A percentile compares a stretch with the other conserved stretches of the same genome.
Conservation (phyloP, 1,284 basidiomycete genomes). For the Leucoagaricus sp. region DNA sequence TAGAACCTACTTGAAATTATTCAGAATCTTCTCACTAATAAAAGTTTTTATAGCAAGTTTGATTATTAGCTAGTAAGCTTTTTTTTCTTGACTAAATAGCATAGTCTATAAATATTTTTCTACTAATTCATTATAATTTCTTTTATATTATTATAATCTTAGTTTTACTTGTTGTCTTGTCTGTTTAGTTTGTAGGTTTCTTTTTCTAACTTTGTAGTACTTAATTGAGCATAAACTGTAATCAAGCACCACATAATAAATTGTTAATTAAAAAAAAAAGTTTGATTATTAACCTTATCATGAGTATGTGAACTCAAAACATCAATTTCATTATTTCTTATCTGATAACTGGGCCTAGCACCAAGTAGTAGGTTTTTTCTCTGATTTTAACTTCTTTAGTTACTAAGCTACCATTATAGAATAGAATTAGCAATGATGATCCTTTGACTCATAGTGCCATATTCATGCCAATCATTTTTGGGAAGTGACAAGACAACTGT, state of each 20-base stretch:
- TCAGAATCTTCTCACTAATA: too few species aligned
- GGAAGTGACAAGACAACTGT: constrained; percentile 39
- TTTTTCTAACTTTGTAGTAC: too few species aligned
- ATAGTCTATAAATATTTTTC: too few species aligned
- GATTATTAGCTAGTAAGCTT: too few species aligned
- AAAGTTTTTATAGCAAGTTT: too few species aligned
- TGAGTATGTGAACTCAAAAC: constrained; percentile 19
- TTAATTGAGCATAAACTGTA: constrained; percentile 26
- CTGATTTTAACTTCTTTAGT: not conserved
- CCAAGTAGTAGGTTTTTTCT: constrained; percentile 29
- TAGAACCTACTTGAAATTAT: too few species aligned
- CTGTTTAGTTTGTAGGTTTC: constrained; percentile 21
- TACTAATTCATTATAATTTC: too few species aligned
- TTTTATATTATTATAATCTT: too few species aligned
- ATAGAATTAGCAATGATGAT: constrained; percentile 27
- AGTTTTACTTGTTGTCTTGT: not conserved
- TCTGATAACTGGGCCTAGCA: constrained; percentile 37
- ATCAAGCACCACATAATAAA: too few species aligned
- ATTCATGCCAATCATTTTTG: constrained; percentile 28
- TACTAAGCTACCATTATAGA: constrained; percentile 21
- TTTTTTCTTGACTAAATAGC: too few species aligned
- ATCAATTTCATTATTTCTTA: constrained; percentile 32
- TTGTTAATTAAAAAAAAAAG: too few species aligned
- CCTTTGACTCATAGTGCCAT: constrained; percentile 26
- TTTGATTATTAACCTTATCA: constrained; percentile 28